Percentiles rank a stretch among this genome's conserved stretches.
These are phyloP conservation scores for Rhytidiadelphus loreus DNA, from an alignment of 225 moss, liverwort and hornwort species.

Conservation along the genomic window DNA sequence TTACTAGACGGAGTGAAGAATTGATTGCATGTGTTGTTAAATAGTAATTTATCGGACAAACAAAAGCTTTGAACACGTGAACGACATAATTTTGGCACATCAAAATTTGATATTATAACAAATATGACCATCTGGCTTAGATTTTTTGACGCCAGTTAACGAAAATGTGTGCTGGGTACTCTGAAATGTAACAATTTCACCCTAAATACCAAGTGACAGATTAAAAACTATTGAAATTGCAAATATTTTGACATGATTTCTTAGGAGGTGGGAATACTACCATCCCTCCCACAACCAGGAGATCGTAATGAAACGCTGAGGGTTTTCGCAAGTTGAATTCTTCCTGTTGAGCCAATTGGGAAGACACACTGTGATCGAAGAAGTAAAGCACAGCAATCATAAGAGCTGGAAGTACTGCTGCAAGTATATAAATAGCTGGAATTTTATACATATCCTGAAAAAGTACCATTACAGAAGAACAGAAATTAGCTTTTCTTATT, in stretches of 20 bases:
- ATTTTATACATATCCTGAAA: conserved; percentile 64
- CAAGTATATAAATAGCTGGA: conserved; percentile 36
- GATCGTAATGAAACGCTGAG: conserved; percentile 60
- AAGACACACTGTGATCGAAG: conserved; percentile 76
- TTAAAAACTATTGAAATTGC: background rate
- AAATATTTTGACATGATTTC: background rate
- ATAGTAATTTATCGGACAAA: background rate
- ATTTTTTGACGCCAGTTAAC: background rate
- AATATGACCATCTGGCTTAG: background rate
- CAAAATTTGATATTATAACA: background rate
- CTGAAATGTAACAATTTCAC: background rate
- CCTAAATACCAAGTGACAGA: background rate
- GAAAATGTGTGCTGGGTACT: background rate
- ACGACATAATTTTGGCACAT: background rate
- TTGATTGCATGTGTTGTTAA: background rate
- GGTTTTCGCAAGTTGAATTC: conserved; percentile 77
- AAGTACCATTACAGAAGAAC: background rate
- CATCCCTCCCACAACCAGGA: conserved; percentile 59
- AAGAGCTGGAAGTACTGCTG: conserved; percentile 57
- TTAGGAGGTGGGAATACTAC: background rate
- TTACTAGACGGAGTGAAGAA: background rate
- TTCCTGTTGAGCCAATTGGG: conserved; percentile 66
- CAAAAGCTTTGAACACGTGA: background rate
- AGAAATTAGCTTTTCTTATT: background rate
- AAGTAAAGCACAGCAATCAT: conserved; percentile 74